Conservation (phyloP, 805 yeast species). For the Scheffersomyces ergatensis region DNA sequence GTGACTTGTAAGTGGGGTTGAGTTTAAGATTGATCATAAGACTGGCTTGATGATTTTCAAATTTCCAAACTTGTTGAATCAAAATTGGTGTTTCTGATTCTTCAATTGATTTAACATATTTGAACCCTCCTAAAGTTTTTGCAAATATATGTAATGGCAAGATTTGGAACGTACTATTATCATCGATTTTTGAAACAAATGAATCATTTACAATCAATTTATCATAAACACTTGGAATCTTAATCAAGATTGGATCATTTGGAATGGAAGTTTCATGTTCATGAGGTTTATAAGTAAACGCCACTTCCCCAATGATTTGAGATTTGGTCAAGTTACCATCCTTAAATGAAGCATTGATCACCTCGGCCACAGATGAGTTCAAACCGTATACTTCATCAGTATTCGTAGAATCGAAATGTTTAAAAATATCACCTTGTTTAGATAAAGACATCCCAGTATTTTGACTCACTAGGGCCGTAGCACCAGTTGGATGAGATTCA, state of each 20-base stretch:
- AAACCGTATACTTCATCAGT: conserved; percentile 61
- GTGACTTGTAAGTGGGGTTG: conserved; percentile 40
- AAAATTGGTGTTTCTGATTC: conserved; percentile 56
- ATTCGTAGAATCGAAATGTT: conserved; percentile 18
- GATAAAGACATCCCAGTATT: conserved; percentile 37
- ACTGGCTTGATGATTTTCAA: conserved; percentile 80
- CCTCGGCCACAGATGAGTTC: conserved; percentile 84
- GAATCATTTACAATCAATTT: conserved; percentile 42
- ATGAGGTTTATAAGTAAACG: conserved; percentile 56
- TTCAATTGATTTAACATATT: conserved; percentile 55
- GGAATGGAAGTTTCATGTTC: conserved; percentile 9
- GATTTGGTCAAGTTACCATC: conserved; percentile 63
- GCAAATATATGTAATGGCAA: conserved; percentile 52
- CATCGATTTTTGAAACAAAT: conserved; percentile 25
- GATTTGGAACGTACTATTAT: conserved; percentile 33
- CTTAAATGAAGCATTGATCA: conserved; percentile 68
- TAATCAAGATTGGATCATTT: conserved; percentile 28
- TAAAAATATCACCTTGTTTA: conserved; percentile 19
- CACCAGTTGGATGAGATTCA: conserved; percentile 8
- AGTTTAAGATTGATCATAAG: conserved; percentile 72
- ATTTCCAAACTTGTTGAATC: conserved; percentile 85
- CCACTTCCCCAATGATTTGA: conserved; percentile 80
- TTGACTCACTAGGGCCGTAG: conserved; percentile 21
- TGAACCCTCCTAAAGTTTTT: conserved; percentile 76
- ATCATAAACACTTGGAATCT: conserved; percentile 48